Percentiles rank a stretch among this genome's conserved stretches.
Conservation (phyloP, 139 green algal species). For the Asterochloris erici region DNA sequence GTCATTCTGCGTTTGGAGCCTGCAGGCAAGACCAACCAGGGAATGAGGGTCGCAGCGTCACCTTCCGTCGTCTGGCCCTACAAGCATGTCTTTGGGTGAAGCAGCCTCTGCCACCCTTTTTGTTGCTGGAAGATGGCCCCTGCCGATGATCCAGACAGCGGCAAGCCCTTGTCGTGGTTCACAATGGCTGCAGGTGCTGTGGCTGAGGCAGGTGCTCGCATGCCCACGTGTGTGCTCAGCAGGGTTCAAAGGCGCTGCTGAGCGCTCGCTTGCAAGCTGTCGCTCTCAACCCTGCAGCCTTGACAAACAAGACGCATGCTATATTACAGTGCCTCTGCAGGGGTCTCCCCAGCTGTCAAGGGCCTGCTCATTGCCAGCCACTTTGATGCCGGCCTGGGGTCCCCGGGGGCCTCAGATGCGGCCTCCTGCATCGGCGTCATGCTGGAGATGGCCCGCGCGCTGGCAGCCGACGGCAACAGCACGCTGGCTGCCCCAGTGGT, state of each 20-base stretch:
- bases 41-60: too few species aligned
- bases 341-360: background rate
- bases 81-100: too few species aligned
- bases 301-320: background rate
- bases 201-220: too few species aligned
- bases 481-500: conserved; percentile 47
- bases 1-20: conserved; percentile 31
- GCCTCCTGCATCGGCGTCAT: conserved; percentile 48
- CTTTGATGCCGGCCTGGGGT: background rate
- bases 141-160: too few species aligned
- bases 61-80: too few species aligned
- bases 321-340: background rate
- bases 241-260: background rate
- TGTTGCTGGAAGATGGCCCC: too few species aligned
- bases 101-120: too few species aligned
- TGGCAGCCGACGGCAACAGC: conserved; percentile 32
- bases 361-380: background rate
- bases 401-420: conserved; percentile 54
- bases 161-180: too few species aligned
- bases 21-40: too few species aligned
- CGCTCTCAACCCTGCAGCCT: background rate
- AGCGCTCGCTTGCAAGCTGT: background rate
- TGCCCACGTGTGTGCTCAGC: background rate
- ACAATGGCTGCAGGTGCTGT: too few species aligned
- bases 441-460: conserved; percentile 53